phyloP scores from a whole-genome alignment of 2,329 filamentous ascomycete species.

The Alternaria brassicicola region DNA sequence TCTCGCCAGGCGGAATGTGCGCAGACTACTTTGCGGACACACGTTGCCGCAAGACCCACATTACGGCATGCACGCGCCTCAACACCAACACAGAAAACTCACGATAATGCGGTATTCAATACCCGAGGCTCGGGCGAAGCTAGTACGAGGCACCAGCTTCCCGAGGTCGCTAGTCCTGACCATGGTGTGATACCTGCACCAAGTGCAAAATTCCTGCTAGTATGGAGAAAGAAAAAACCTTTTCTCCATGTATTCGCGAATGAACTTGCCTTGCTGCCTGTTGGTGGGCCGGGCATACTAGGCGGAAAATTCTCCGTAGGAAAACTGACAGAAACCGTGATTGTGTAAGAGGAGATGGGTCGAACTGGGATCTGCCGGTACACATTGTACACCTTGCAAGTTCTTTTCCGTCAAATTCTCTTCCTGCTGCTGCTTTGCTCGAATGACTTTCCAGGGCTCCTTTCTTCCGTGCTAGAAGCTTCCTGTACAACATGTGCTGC shows the following conservation, averaged over 20 bases:
- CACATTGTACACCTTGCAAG: not conserved
- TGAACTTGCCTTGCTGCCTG: not conserved
- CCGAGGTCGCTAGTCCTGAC: not conserved
- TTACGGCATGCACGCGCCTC: slow-evolving; percentile 1
- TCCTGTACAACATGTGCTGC: slow-evolving; percentile 6
- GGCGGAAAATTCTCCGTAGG: slow-evolving; percentile 4
- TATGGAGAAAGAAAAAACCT: not conserved
- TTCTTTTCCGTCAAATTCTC: not conserved
- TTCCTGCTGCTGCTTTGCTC: not conserved
- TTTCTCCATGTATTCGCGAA: not conserved
- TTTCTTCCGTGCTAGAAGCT: slow-evolving; percentile 6
- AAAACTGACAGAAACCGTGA: not conserved
- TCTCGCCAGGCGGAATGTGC: not conserved
- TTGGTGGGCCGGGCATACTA: slow-evolving; percentile 3
- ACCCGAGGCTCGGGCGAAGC: slow-evolving; percentile 9
- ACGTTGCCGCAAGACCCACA: not conserved
- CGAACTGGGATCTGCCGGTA: not conserved
- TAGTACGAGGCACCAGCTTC: not conserved
- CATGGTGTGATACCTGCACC: not conserved
- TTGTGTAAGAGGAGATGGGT: not conserved
- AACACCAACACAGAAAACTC: slow-evolving; percentile 5
- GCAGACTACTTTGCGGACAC: not conserved
- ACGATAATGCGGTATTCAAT: slow-evolving; percentile 3
- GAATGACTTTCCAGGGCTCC: not conserved
- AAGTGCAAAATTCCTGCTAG: not conserved